Evolutionary conservation across 2,329 filamentous ascomycete genomes (phyloP).

Genomic region (Penicillium glabrum): DNA sequence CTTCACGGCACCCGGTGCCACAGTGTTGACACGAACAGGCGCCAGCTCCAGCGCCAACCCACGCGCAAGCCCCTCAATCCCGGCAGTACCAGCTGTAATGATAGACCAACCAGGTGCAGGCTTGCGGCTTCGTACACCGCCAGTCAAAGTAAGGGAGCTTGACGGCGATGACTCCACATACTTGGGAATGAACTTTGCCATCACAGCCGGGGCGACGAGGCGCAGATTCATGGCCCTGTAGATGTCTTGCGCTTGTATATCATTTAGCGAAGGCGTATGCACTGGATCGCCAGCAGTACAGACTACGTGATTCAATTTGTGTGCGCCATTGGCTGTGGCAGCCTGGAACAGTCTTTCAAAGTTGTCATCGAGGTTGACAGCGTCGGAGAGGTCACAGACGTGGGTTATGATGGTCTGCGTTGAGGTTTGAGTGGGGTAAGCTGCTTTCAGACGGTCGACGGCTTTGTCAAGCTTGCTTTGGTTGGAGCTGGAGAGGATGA

Average conservation of each 20-base stretch:
- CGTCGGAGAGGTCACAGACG: conserved; percentile 45
- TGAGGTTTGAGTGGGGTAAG: conserved; percentile 41
- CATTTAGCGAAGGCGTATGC: conserved; percentile 18
- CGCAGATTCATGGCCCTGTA: conserved; percentile 32
- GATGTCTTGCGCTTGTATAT: conserved; percentile 25
- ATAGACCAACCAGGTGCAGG: conserved; percentile 37
- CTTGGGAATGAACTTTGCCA: conserved; percentile 41
- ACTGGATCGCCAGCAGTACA: conserved; percentile 50
- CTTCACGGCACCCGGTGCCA: conserved; percentile 42
- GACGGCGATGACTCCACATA: conserved; percentile 32
- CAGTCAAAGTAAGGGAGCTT: conserved; percentile 44
- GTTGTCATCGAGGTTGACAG: conserved; percentile 45
- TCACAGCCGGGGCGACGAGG: conserved; percentile 32
- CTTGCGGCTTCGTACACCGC: conserved; percentile 35
- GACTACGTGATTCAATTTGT: conserved; percentile 51
- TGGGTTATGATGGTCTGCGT: conserved; percentile 40
- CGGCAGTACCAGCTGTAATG: conserved; percentile 24
- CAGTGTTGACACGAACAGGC: conserved; percentile 45
- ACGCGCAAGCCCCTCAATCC: conserved; percentile 33
- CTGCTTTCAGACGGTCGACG: conserved; percentile 38
- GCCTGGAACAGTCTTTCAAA: conserved; percentile 45
- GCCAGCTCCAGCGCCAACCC: conserved; percentile 44
- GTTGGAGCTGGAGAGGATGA: conserved; percentile 51
- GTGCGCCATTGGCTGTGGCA: conserved; percentile 22
- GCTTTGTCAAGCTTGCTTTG: conserved; percentile 40